Evolutionary conservation across 2,329 filamentous ascomycete genomes (phyloP).

Genomic region (Monilinia fructicola): DNA sequence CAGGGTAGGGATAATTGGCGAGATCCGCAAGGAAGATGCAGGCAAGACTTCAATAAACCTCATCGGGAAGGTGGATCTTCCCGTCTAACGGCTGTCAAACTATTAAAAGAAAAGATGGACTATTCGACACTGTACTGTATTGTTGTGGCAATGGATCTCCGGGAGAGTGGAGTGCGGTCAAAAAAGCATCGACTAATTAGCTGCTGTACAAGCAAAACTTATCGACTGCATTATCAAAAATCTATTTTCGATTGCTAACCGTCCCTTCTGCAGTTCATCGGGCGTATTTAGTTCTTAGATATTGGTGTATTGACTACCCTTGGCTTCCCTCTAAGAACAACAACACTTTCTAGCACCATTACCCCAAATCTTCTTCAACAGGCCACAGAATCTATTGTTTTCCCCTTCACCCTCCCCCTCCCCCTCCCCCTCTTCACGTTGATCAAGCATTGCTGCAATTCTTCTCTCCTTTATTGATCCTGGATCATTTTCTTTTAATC

Average conservation of each 20-base stretch:
- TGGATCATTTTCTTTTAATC: not conserved
- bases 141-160: not conserved
- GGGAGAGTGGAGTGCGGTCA: not conserved
- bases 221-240: not conserved
- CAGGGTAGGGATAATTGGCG: not conserved
- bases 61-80: conserved; percentile 8
- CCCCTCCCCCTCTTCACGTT: not conserved
- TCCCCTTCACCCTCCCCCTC: not conserved
- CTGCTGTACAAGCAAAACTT: too few relatives aligned
- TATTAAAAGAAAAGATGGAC: not conserved
- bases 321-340: not conserved
- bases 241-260: not conserved
- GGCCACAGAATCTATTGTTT: not conserved
- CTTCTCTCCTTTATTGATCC: not conserved
- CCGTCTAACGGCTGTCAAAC: not conserved
- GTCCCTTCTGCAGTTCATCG: too few relatives aligned
- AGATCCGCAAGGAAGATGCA: not conserved
- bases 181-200: not conserved
- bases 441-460: conserved; percentile 2
- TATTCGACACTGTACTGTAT: too few relatives aligned
- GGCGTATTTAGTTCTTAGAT: not conserved
- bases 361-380: not conserved
- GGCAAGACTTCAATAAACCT: not conserved
- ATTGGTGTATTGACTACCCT: not conserved
- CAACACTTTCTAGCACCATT: not conserved